Evolutionary conservation across 1,284 basidiomycete genomes (phyloP).

Genomic region (Boletus calvinii): DNA sequence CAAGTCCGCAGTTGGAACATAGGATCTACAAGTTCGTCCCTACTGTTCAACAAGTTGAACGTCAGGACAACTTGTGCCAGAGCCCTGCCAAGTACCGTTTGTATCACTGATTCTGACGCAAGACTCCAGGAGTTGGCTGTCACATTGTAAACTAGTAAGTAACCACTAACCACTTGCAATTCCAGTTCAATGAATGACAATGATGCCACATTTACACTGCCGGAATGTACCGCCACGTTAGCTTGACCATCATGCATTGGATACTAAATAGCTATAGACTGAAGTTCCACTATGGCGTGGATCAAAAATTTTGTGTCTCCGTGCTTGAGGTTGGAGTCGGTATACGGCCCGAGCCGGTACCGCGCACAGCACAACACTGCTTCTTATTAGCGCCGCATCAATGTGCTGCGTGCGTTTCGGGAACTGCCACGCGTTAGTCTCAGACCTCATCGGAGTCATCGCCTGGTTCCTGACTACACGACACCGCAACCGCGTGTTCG

Average conservation of each 20-base stretch:
- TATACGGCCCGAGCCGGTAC: not conserved
- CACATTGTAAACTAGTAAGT: no score
- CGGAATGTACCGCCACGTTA: not conserved
- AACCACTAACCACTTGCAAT: no score
- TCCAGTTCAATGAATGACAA: no score
- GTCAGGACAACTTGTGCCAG: no score
- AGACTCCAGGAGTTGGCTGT: no score
- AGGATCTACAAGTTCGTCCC: no score
- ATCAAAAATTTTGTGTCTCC: conserved; percentile 8
- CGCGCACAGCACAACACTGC: conserved; percentile 15
- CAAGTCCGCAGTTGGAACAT: no score
- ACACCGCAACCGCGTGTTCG: conserved; percentile 14
- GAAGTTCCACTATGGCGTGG: not conserved
- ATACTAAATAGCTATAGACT: not conserved
- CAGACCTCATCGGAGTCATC: conserved; percentile 9
- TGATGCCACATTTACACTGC: not conserved
- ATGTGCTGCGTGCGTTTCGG: not conserved
- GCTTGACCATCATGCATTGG: not conserved
- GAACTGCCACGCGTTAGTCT: conserved; percentile 17
- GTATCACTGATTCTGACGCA: no score
- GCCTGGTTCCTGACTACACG: conserved; percentile 9
- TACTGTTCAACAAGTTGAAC: no score
- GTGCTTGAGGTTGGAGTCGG: not conserved
- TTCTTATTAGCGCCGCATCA: conserved; percentile 8
- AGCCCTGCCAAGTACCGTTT: no score